A percentile compares a stretch with the other conserved stretches of the same genome.
phyloP scores from a whole-genome alignment of 2,329 filamentous ascomycete genomes.

The Dothideomycetidae sp. region DNA sequence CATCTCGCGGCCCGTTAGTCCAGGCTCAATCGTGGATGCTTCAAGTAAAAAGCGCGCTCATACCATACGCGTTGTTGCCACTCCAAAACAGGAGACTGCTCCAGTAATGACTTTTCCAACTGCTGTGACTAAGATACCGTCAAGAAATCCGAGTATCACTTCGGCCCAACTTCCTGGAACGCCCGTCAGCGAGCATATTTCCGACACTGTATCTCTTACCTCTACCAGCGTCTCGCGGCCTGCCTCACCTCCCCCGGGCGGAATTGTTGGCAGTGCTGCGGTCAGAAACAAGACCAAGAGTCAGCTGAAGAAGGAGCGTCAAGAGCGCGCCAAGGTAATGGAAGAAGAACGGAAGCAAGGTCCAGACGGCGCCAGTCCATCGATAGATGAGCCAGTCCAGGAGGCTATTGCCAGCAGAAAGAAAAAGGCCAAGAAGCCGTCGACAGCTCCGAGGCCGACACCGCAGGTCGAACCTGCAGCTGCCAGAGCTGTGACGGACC shows the following conservation, averaged over 20 bases:
- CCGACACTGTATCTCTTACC: constrained; percentile 62
- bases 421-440: constrained; percentile 66
- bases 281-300: constrained; percentile 60
- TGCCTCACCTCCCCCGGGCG: constrained; percentile 47
- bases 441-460: constrained; percentile 13
- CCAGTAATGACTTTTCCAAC: constrained; percentile 19
- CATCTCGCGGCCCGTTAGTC: constrained; percentile 30
- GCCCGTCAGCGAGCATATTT: constrained; percentile 57
- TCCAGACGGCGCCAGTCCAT: constrained; percentile 23
- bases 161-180: constrained; percentile 54
- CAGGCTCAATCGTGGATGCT: constrained; percentile 31
- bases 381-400: constrained; percentile 38
- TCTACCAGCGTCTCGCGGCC: constrained; percentile 60
- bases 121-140: constrained; percentile 28
- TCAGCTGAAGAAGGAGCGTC: constrained; percentile 55
- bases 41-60: constrained; percentile 38
- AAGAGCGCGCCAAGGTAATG: constrained; percentile 28
- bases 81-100: constrained; percentile 44
- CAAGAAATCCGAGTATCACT: constrained; percentile 40
- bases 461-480: constrained; percentile 16
- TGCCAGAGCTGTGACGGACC: constrained; percentile 10
- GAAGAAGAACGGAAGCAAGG: constrained; percentile 36
- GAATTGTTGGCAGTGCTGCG: constrained; percentile 48
- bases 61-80: constrained; percentile 55
- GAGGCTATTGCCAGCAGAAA: constrained; percentile 66